These are phyloP conservation scores for Termitomyces sp. DNA, from an alignment of 768 basidiomycete species.

Conservation along the genomic window DNA sequence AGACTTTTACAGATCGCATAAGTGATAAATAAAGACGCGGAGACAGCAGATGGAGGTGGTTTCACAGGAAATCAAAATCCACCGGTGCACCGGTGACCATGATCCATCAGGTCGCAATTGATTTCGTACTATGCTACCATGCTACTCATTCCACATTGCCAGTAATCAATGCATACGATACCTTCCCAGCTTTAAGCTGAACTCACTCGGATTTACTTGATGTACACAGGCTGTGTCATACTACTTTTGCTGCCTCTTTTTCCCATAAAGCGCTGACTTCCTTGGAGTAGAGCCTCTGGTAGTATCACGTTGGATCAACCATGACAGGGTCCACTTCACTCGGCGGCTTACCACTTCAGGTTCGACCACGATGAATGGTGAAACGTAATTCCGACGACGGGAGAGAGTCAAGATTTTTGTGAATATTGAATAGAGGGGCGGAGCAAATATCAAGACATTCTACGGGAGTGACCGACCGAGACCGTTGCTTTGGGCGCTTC, in stretches of 20 bases:
- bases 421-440: not conserved
- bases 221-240: not conserved
- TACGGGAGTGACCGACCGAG: constrained; percentile 8
- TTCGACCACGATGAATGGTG: constrained; percentile 16
- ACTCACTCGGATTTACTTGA: not conserved
- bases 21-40: too few species aligned
- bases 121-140: not conserved
- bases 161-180: not conserved
- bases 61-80: not conserved
- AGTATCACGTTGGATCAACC: constrained; percentile 11
- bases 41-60: not conserved
- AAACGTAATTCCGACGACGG: constrained; percentile 21
- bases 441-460: constrained; percentile 5
- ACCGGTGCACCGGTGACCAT: too few species aligned
- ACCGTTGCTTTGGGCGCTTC: constrained; percentile 5
- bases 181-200: not conserved
- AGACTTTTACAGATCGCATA: too few species aligned
- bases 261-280: not conserved
- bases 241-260: not conserved
- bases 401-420: constrained; percentile 1
- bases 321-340: constrained; percentile 14
- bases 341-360: constrained; percentile 19
- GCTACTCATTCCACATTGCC: not conserved
- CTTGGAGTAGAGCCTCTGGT: not conserved
- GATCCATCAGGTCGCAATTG: not conserved